Evolutionary conservation across 768 basidiomycete species (phyloP), one percentile per base, ranked within the genome.

Genomic region (Fomitopsis pulvina): DNA sequence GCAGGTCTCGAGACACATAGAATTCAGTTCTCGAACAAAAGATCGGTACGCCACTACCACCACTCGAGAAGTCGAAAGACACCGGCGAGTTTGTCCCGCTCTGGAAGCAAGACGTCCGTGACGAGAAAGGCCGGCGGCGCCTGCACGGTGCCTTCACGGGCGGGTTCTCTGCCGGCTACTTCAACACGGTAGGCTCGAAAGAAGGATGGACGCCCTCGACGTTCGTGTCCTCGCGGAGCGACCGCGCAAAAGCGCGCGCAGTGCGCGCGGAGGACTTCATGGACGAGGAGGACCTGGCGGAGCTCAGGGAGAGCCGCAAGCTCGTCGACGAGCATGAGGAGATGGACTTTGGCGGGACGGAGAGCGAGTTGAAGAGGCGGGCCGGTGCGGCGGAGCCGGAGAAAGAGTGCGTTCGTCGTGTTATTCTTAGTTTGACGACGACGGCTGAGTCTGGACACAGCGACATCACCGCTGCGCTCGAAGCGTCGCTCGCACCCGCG

Each of bases 71-170:
- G 65, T 82, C 85, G 25, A 92, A 83, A 63, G 96, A 98, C 63
- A 83, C 79, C 5, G 85, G 87, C 55, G 96, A 98, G 65, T 98
- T 94, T 64, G 92, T 97, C 24, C 95, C 96, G 0, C 67, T 96
- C 48, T 98, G 96, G 95, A 92, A 97, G 64, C 96, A 98, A 75
- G 94, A 97, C 57, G 92, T 91, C 59, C 51, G 77, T 56, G 94
- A 98, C 70, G 94, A 98, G 68, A 82, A 96, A 62, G 92, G 93
- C 27, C 78, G 95, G 40, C 72, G 92, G 56, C 73, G 96, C 50
- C 71, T 99, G n/a, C 96, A 99, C 63, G 96, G 96, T 2, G 96
- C 96, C 3, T 99, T 98, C 70, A 97, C 94, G 0, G 96, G 96
- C 21, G 96, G 96, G 10, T 99, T 92, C 75, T 92, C 89, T 48